Evolutionary conservation across 2,329 filamentous ascomycete species (phyloP), one percentile per base, ranked within the genome.

Genomic region (Phyllosticta paracitricarpa): DNA sequence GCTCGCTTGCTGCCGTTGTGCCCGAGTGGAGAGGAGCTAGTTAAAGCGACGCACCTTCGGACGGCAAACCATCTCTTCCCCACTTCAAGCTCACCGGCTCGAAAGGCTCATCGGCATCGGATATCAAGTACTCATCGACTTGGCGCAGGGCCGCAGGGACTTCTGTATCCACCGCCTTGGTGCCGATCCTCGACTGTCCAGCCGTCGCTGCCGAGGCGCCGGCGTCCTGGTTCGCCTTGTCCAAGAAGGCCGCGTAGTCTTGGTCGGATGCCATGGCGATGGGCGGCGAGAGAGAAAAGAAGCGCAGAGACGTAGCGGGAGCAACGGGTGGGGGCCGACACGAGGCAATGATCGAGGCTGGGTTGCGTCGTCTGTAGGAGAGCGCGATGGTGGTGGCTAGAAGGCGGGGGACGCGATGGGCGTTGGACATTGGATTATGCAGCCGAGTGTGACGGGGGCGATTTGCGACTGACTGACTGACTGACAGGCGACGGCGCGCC

Each of bases 61-160:
- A 79, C 0, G 86, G 84, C 67, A 88, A 69, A 3, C 78, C 78
- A 57, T 71, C 74, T 64, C 81, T 80, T 22, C 78, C 73, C 76
- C 82, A 89, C 65, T 79, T 80, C 66, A 96, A 72, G 59, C 82
- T 84, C 5, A 96, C 89, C 3, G 85, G 84, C 71, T 89, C 85
- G 73, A 96, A 96, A 4, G 88, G 86, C 78, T 95, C 90, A 72
- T 96, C 91, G 30, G 89, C 85, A 63, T 96, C 92, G 64, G 88
- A 94, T 17, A 83, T 74, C 73, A 94, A 96, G 70, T 87, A 86
- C 53, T 80, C 82, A 62, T 87, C 78, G 3, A 62, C 68, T 19
- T 67, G 64, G 64, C 71, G 64, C 52, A 76, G 66, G 57, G 51
- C 68, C 52, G 67, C 64, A 2, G 91, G 89, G 59, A 91, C 81